Base-by-base conservation (phyloP, 179 eudicot genomes). In the Drosera spatulata region DNA sequence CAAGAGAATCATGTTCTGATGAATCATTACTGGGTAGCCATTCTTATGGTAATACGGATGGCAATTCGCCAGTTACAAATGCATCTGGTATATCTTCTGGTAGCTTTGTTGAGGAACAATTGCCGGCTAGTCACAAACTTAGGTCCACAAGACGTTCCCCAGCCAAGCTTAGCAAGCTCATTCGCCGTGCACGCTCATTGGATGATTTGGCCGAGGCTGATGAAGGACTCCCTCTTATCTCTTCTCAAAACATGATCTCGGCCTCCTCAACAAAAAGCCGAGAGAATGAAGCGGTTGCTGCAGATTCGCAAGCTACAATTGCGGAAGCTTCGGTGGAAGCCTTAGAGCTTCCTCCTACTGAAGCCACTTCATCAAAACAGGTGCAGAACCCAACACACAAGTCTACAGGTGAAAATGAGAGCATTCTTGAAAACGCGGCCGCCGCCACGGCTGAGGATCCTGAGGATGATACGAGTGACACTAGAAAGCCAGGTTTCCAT, bases 51-150 rank as follows among this genome's bases (percentile, higher is more conserved):
- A 49, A 56, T 40, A 53, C 39, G 58, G 72, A 68, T 54, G 77
- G 66, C 52, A 12, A 33, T 6, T 77, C 84, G 56, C 81, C 82
- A 39, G 39, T 64, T 38, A 58, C 74, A 64, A 73, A 47, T 59
- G 70, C 69, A 10, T 72, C 82, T 41, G 53, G 69, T 50, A 59
- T 58, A 41, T 65, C 79, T 55, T 60, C 73, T 45, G 60, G 47
- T 56, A 77, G 71, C 58, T 69, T 84, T 61, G 71, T 81, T 45
- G 73, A 83, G 7, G 96, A 93, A 61, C 79, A 75, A 52, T 41
- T 93, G 58, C 89, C 95, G 66, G 89, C 99, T 5, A 96, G 99
- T 14, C 82, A 88, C 39, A 86, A 69, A 70, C 80, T 80, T 62
- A 89, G 96, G 96, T 81, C 33, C 33, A 22, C 0, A 22, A 22